A percentile compares a stretch with the other conserved stretches of the same genome.
phyloP scores from a whole-genome alignment of 2,329 filamentous ascomycete genomes.

The Aspergillus intermedius region DNA sequence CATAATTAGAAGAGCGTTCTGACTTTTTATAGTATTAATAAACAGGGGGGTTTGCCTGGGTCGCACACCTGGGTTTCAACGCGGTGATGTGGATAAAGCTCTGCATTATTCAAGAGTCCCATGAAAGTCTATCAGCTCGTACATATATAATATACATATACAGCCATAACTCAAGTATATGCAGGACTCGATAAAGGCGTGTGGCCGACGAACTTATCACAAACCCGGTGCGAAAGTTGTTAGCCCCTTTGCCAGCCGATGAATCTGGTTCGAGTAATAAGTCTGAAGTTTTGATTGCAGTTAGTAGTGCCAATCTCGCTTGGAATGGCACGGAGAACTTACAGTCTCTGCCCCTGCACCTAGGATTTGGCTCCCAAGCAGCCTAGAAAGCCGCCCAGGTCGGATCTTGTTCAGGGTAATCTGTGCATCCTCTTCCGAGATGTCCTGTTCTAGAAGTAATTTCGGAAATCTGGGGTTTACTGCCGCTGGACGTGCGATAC shows the following conservation, averaged over 20 bases:
- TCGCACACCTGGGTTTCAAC: conserved; percentile 18
- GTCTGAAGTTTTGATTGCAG: no score
- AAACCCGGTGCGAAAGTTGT: no score
- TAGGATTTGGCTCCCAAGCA: conserved; percentile 18
- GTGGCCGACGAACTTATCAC: no score
- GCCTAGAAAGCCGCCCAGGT: conserved; percentile 15
- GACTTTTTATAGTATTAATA: conserved; percentile 12
- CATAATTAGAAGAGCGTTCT: neutral
- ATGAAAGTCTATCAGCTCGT: no score
- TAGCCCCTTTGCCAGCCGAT: conserved; percentile 19
- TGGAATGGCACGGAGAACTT: conserved; percentile 8
- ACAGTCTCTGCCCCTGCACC: conserved; percentile 28
- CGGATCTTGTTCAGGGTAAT: conserved; percentile 19
- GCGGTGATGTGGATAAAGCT: conserved; percentile 15
- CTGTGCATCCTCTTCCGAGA: conserved; percentile 18
- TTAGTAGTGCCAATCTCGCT: no score
- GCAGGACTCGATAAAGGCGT: no score
- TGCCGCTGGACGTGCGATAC: conserved; percentile 43
- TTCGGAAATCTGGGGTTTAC: conserved; percentile 39
- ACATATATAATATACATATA: no score
- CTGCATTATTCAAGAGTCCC: no score
- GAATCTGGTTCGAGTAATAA: conserved; percentile 24
- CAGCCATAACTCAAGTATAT: no score
- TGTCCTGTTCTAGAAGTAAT: conserved; percentile 22
- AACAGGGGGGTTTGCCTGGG: conserved; percentile 16